phyloP scores from a whole-genome alignment of 148 eudicot species.

The Rhododendron williamsianum region DNA sequence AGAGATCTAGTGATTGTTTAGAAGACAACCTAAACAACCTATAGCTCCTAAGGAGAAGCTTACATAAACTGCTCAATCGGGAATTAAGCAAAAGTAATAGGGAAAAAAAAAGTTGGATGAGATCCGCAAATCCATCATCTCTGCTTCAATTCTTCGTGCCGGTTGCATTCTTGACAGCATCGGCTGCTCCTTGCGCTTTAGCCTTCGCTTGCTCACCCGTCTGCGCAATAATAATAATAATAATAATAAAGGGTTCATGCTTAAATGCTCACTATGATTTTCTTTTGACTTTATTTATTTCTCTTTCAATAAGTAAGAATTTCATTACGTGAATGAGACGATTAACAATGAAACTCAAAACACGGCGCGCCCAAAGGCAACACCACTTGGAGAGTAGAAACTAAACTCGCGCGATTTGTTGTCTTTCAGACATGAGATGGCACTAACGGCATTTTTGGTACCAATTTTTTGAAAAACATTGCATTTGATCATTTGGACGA shows the following conservation, averaged over 20 bases:
- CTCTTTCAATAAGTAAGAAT: too few relatives aligned
- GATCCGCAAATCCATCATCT: neutral
- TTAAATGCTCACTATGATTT: neutral
- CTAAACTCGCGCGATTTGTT: neutral
- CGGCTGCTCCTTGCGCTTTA: conserved; percentile 48
- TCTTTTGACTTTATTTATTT: neutral
- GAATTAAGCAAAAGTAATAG: neutral
- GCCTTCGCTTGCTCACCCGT: conserved; percentile 55
- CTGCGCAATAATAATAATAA: conserved; percentile 15
- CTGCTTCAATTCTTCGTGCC: conserved; percentile 42
- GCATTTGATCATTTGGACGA: neutral
- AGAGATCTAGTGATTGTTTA: neutral
- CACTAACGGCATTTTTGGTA: neutral
- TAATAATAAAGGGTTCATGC: neutral
- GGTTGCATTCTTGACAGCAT: conserved; percentile 54
- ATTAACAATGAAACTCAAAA: too few relatives aligned
- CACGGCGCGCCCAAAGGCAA: too few relatives aligned
- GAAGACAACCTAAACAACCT: neutral
- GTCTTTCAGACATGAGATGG: neutral
- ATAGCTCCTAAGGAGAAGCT: neutral
- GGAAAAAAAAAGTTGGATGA: neutral
- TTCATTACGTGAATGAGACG: too few relatives aligned
- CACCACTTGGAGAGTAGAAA: neutral
- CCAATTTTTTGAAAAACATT: neutral
- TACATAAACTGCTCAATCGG: neutral